These are phyloP conservation scores for Pichia californica DNA, from an alignment of 805 yeast species.

Conservation along the genomic window DNA sequence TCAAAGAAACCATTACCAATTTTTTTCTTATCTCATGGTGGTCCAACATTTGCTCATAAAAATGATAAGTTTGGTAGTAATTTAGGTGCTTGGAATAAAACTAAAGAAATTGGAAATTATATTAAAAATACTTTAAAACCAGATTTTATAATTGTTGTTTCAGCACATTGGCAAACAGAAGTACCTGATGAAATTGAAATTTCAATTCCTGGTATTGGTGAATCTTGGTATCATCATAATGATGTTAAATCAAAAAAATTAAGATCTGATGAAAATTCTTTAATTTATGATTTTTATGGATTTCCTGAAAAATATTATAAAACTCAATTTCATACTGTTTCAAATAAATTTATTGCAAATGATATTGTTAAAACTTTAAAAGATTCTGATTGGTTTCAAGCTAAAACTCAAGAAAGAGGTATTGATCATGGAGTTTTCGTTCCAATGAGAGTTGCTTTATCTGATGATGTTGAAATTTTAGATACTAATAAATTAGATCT, in stretches of 20 bases:
- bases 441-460: slow-evolving; percentile 67
- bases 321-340: slow-evolving; percentile 52
- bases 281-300: slow-evolving; percentile 71
- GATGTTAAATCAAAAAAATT: slow-evolving; percentile 18
- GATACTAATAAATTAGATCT: slow-evolving; percentile 36
- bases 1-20: slow-evolving; percentile 39
- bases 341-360: slow-evolving; percentile 37
- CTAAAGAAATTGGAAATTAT: slow-evolving; percentile 43
- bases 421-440: slow-evolving; percentile 84
- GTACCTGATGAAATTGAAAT: slow-evolving; percentile 40
- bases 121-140: slow-evolving; percentile 51
- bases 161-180: slow-evolving; percentile 73
- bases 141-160: slow-evolving; percentile 55
- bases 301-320: slow-evolving; percentile 61
- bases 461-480: slow-evolving; percentile 28
- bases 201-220: slow-evolving; percentile 33
- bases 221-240: slow-evolving; percentile 14
- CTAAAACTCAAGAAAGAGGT: slow-evolving; percentile 50
- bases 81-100: slow-evolving; percentile 51
- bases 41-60: slow-evolving; percentile 67
- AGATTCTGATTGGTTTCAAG: slow-evolving; percentile 35
- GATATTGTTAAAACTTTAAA: slow-evolving; percentile 37
- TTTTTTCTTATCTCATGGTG: slow-evolving; percentile 75
- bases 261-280: slow-evolving; percentile 36
- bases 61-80: slow-evolving; percentile 45